A percentile compares a stretch with the other conserved stretches of the same genome.
These are phyloP conservation scores for Acanthamoeba sp. DNA, from an alignment of 208 protist species.

Conservation along the genomic window DNA sequence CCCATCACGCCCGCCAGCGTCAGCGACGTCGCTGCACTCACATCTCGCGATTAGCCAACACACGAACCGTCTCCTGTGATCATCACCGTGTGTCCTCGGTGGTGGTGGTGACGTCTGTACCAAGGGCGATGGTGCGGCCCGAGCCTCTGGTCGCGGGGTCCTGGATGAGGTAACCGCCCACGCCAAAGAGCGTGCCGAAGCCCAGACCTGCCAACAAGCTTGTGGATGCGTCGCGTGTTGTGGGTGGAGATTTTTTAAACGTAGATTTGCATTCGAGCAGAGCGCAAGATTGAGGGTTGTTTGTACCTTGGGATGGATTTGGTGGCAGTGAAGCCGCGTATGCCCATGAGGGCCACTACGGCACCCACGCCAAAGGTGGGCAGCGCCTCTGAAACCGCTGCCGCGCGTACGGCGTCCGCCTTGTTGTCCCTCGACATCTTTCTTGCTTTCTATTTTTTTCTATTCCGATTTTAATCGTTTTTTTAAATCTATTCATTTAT, in stretches of 20 bases:
- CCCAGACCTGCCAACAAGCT: neutral
- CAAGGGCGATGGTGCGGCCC: neutral
- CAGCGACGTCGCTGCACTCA: neutral
- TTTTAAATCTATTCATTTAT: no score
- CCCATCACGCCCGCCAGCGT: slow-evolving; percentile 29
- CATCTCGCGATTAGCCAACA: no score
- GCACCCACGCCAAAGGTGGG: slow-evolving; percentile 38
- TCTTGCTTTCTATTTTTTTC: no score
- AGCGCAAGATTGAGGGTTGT: neutral
- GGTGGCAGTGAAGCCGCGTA: slow-evolving; percentile 12
- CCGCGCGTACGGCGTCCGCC: neutral
- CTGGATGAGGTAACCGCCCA: slow-evolving; percentile 25
- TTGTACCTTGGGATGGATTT: neutral
- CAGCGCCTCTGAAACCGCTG: neutral
- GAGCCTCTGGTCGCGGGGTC: neutral
- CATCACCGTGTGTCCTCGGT: no score
- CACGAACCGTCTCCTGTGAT: no score
- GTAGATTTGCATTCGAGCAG: no score
- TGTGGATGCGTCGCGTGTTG: neutral
- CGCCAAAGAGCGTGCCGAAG: slow-evolving; percentile 12
- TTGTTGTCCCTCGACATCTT: neutral
- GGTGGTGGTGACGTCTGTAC: neutral
- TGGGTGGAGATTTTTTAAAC: neutral
- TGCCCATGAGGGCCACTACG: slow-evolving; percentile 7
- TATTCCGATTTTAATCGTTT: no score